Base-by-base conservation (phyloP, 495 filamentous ascomycete genomes). In the Talaromyces adpressus region DNA sequence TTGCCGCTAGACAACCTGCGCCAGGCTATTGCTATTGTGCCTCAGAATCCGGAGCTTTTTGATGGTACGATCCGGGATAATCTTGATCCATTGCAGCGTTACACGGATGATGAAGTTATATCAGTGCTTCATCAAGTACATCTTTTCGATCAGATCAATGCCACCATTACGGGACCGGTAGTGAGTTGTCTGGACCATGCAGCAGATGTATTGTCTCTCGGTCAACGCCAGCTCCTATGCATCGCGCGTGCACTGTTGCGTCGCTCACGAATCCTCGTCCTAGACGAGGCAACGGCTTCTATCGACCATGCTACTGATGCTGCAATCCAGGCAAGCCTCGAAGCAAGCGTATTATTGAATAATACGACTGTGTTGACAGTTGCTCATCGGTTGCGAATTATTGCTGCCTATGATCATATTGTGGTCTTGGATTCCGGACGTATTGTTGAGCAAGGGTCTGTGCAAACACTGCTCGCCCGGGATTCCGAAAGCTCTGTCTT, bases 221-320 rank as follows among this genome's bases (percentile, higher is more conserved):
- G 92, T 3, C 91, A 96, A 71, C 82, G 91, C 3, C 92, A 96
- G 68, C 89, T 95, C 0, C 82, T 96, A 8, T 94, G 91, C 67
- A 85, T 96, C 0, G 92, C 92, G 0, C 88, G 92, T 9, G 92
- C 92, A 39, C 93, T 95, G 67, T 86, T 95, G 32, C 78, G 85
- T 6, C 82, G 85, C 0, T 90, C 91, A 12, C 89, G 89, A 67
- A 87, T 96, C 64, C 88, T 96, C 83, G 86, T 96, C 6, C 82
- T 96, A 7, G 92, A 96, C 69, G 92, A 96, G 74, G 92, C 92
- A 0, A 96, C 92, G 1, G 89, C 86, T 4, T 90, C 92, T 2
- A 90, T 97, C 5, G 92, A 96, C 73, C 91, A 91, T 86, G 83
- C 86, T 51, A 94, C 90, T 0, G 92, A 97, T 71, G 78, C 83